Evolutionary conservation across 2,329 filamentous ascomycete species (phyloP).

Genomic region (Neonectria coccinea): DNA sequence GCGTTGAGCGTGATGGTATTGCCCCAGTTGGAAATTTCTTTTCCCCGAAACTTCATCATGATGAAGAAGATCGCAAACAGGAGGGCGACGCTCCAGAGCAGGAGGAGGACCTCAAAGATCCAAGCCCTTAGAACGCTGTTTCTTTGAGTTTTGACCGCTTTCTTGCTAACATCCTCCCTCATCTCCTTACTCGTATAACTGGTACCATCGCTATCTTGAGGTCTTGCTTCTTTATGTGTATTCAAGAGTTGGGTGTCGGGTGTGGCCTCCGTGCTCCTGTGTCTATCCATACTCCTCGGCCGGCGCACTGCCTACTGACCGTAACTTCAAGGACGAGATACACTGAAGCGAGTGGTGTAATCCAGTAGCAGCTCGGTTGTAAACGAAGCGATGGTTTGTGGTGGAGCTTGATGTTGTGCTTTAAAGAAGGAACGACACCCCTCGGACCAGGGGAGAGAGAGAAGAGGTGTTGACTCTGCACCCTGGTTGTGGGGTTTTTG

Average conservation of each 20-base stretch:
- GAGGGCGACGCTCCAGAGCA: slow-evolving; percentile 10
- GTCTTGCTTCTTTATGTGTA: neutral
- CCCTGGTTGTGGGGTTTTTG: too few species aligned
- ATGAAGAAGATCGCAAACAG: slow-evolving; percentile 13
- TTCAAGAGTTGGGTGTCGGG: neutral
- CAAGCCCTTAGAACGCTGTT: slow-evolving; percentile 6
- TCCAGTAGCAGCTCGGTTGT: too few species aligned
- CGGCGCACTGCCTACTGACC: too few species aligned
- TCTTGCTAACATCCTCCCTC: neutral
- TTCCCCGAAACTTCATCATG: neutral
- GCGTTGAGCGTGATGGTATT: slow-evolving; percentile 9
- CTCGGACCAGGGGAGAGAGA: too few species aligned
- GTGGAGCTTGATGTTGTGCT: too few species aligned
- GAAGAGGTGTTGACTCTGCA: too few species aligned
- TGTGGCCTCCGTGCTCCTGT: neutral
- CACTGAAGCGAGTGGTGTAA: too few species aligned
- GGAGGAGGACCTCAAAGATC: slow-evolving; percentile 6
- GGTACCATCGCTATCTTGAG: neutral
- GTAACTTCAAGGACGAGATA: too few species aligned
- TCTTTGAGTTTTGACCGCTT: too few species aligned
- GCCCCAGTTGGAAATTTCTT: slow-evolving; percentile 3
- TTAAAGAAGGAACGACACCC: too few species aligned
- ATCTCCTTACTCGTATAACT: neutral
- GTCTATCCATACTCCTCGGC: neutral
- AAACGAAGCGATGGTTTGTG: too few species aligned